Evolutionary conservation across 2,329 filamentous ascomycete genomes (phyloP), one percentile per base, ranked within the genome.

Genomic region (Fusarium sp.): DNA sequence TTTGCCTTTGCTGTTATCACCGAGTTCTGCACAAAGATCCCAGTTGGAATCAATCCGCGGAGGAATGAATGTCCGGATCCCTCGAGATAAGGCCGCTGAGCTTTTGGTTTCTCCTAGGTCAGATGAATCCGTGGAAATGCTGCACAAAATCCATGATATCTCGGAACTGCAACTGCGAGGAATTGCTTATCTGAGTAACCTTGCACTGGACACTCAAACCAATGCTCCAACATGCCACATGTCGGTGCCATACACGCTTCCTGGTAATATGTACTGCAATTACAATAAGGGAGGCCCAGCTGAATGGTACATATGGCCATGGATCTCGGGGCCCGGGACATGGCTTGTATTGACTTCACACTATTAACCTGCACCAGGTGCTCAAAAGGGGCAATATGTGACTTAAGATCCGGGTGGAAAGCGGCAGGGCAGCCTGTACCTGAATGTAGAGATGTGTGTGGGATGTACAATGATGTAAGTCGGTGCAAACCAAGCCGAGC

Each of bases 381-480:
- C 29, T 26, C 15, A 52, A 49, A 58, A 63, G 58, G 52, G 61
- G 40, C 38, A 36, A 50, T 34, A 58, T 51, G 36, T 48, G 61
- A 64, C 61, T 61, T 64, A 46, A 24, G 51, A 63, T 63, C 53
- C 58, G 41, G 49, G 48, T 56, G 55, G 15, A 50, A 47, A 46
- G 51, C 49, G 29, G 40, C 47, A 54, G 44, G 28, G 60, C 41
- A 34, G 44, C 19, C 47, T 41, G 61, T 63, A 48, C 62, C 62
- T 65, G 62, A 51, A 36, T 22, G 40, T 38, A 46, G 44, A 56
- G 42, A 46, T 43, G 36, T 34, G 57, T 64, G 60, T 53, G 53
- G 58, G 59, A 61, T 62, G 68, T 65, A 60, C 63, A 70, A 70
- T 70, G 68, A 70, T 70, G 67, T 69, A 70, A 69, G 67, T 69